A percentile compares a stretch with the other conserved stretches of the same genome.
Conservation (phyloP, 129 eudicot genomes). For the Flaveria sonorensis region DNA sequence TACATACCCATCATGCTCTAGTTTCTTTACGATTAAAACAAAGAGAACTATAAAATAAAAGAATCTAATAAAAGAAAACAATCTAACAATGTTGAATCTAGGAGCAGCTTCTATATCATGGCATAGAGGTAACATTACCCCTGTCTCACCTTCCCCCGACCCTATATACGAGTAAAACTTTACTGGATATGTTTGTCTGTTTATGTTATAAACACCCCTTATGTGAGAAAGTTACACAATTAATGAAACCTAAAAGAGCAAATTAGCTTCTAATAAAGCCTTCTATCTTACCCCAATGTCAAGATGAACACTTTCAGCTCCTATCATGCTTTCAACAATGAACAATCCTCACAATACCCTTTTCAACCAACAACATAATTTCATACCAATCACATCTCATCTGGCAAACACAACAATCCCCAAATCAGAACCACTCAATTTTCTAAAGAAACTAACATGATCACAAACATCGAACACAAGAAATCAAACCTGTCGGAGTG, state of each 20-base stretch:
- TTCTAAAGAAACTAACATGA: too few species aligned
- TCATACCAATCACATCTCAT: neutral
- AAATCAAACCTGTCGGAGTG: slow-evolving; percentile 71
- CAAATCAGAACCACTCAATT: neutral
- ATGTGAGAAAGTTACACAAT: neutral
- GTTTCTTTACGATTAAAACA: neutral
- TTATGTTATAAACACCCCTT: neutral
- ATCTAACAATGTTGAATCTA: neutral
- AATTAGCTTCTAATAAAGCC: neutral
- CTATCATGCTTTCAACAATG: too few species aligned
- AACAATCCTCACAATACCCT: neutral
- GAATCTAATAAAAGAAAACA: neutral
- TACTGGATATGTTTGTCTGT: too few species aligned
- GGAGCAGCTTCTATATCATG: too few species aligned
- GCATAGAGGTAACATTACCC: too few species aligned
- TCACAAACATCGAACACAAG: neutral
- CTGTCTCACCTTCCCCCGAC: too few species aligned
- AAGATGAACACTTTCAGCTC: too few species aligned
- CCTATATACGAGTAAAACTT: too few species aligned
- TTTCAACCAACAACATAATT: neutral
- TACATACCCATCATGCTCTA: neutral
- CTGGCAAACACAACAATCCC: neutral
- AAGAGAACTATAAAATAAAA: neutral
- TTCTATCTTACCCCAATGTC: too few species aligned
- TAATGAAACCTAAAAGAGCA: neutral